Conservation (phyloP, 1,284 basidiomycete genomes). For the Tylopilus orsonianus region DNA sequence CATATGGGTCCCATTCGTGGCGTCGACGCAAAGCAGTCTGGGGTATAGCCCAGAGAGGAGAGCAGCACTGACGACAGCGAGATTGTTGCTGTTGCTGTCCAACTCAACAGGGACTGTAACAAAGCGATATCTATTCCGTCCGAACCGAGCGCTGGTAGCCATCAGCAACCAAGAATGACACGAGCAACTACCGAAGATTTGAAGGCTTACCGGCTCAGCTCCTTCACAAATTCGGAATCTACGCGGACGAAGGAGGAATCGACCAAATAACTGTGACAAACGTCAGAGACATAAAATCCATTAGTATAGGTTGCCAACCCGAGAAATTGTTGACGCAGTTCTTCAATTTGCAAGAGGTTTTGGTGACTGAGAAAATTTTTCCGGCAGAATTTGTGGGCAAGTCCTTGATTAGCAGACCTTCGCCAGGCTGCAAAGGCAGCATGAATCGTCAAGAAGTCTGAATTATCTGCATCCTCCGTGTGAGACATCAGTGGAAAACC, state of each 20-base stretch:
- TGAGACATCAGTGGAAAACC: neutral
- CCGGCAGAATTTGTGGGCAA: conserved; percentile 78
- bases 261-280: conserved; percentile 63
- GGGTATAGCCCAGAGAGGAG: conserved; percentile 90
- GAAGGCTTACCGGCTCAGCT: conserved; percentile 62
- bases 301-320: conserved; percentile 44
- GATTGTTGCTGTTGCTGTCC: conserved; percentile 68
- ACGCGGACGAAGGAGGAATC: conserved; percentile 86
- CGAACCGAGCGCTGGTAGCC: conserved; percentile 65
- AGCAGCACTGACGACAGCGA: conserved; percentile 76
- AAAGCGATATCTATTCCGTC: conserved; percentile 74
- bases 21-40: conserved; percentile 80
- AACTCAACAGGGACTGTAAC: conserved; percentile 72
- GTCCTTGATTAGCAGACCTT: conserved; percentile 61
- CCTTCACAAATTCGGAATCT: conserved; percentile 63
- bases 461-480: conserved; percentile 65
- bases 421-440: conserved; percentile 92
- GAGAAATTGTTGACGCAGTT: conserved; percentile 92
- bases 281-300: conserved; percentile 6
- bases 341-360: conserved; percentile 96
- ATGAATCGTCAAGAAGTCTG: conserved; percentile 95
- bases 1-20: conserved; percentile 56
- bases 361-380: conserved; percentile 86
- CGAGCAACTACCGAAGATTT: too few relatives aligned
- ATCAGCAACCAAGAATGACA: conserved; percentile 1